Percentiles rank a stretch among this genome's conserved stretches.
Evolutionary conservation across 2,329 filamentous ascomycete genomes (phyloP).

Genomic region (Thielaviopsis euricoi): DNA sequence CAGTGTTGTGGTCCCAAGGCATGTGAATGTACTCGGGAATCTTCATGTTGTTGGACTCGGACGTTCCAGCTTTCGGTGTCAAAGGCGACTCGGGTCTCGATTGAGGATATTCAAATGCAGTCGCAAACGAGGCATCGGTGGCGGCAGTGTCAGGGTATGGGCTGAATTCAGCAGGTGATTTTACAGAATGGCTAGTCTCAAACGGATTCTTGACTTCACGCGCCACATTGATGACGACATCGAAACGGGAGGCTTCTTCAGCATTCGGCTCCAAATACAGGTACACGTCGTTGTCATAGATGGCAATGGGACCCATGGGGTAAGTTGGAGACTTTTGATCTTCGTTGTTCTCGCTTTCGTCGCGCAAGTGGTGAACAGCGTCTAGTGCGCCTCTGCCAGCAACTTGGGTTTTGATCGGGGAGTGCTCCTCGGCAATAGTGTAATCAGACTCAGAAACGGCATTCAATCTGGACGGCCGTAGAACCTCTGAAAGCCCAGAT

Average conservation of each 20-base stretch:
- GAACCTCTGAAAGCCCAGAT: slow-evolving; percentile 40
- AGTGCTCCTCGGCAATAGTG: slow-evolving; percentile 31
- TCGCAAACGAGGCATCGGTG: slow-evolving; percentile 31
- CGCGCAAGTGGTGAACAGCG: slow-evolving; percentile 27
- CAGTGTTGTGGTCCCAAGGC: slow-evolving; percentile 77
- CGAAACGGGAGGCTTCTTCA: slow-evolving; percentile 60
- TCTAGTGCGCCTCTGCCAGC: slow-evolving; percentile 42
- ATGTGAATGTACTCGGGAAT: slow-evolving; percentile 71
- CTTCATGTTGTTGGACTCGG: slow-evolving; percentile 22
- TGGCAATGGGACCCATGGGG: slow-evolving; percentile 64
- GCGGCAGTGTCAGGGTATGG: slow-evolving; percentile 35
- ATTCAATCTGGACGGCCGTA: slow-evolving; percentile 33
- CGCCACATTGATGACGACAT: slow-evolving; percentile 73
- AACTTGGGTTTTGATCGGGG: slow-evolving; percentile 43
- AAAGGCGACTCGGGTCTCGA: slow-evolving; percentile 27
- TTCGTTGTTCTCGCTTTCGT: slow-evolving; percentile 55
- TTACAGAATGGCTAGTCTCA: slow-evolving; percentile 17
- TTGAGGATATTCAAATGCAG: slow-evolving; percentile 18
- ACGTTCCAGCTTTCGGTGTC: slow-evolving; percentile 35
- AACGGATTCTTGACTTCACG: slow-evolving; percentile 71
- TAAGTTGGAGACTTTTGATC: slow-evolving; percentile 71
- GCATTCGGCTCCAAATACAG: slow-evolving; percentile 67
- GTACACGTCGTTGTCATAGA: slow-evolving; percentile 63
- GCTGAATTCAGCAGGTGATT: slow-evolving; percentile 24
- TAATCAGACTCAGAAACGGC: slow-evolving; percentile 13